Conservation (phyloP, 768 basidiomycete genomes). For the Pluteus cervinus region DNA sequence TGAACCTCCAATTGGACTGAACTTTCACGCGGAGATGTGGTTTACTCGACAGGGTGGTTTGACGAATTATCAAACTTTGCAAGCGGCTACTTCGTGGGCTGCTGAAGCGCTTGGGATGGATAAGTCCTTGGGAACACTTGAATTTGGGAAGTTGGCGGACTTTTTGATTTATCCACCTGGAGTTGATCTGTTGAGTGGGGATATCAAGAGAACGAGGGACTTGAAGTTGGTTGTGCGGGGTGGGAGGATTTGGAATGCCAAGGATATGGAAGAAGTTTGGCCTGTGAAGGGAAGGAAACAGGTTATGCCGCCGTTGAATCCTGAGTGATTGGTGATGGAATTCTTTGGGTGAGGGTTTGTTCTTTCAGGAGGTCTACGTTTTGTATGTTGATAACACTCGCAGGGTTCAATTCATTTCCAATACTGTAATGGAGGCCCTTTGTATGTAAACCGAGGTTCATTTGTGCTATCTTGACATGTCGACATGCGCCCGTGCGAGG, state of each 20-base stretch:
- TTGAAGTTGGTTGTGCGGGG: slow-evolving; percentile 55
- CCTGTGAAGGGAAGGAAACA: slow-evolving; percentile 56
- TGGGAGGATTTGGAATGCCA: slow-evolving; percentile 66
- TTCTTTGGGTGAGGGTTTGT: too few relatives aligned
- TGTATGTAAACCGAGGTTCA: too few relatives aligned
- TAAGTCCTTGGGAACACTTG: slow-evolving; percentile 55
- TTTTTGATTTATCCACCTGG: slow-evolving; percentile 59
- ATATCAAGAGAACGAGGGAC: slow-evolving; percentile 43
- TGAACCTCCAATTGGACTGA: slow-evolving; percentile 64
- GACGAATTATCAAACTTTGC: slow-evolving; percentile 57
- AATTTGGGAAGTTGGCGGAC: slow-evolving; percentile 65
- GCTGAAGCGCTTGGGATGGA: slow-evolving; percentile 62
- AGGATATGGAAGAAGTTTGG: slow-evolving; percentile 65
- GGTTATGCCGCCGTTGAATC: slow-evolving; percentile 52
- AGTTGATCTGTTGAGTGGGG: slow-evolving; percentile 49
- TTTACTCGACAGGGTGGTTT: slow-evolving; percentile 61
- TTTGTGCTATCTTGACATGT: too few relatives aligned
- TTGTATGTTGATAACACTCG: too few relatives aligned
- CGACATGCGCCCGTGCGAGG: too few relatives aligned
- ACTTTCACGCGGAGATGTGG: slow-evolving; percentile 72
- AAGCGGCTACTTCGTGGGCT: slow-evolving; percentile 61
- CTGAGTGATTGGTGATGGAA: too few relatives aligned
- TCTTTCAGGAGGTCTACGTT: too few relatives aligned
- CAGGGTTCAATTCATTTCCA: too few relatives aligned
- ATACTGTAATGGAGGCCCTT: too few relatives aligned